Conservation (phyloP, 2,329 filamentous ascomycete species). For the Mollisia scopiformis region DNA sequence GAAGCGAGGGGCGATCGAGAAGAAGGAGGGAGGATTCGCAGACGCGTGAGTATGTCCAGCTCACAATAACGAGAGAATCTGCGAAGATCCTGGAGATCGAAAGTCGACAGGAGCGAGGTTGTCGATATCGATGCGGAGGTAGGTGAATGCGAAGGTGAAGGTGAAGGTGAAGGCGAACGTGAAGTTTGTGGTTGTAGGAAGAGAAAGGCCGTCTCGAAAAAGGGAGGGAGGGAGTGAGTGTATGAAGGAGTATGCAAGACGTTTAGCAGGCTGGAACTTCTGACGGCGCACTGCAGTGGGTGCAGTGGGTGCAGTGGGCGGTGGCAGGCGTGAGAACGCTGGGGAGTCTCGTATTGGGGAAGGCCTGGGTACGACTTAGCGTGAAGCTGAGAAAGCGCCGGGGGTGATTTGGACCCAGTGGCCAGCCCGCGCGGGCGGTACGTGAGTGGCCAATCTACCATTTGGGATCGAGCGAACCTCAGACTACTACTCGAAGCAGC, state of each 20-base stretch:
- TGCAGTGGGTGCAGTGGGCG: not conserved
- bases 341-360: not conserved
- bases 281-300: conserved; percentile 5
- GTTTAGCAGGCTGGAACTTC: conserved; percentile 2
- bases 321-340: not conserved
- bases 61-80: conserved; percentile 31
- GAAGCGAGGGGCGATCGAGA: conserved; percentile 18
- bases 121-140: conserved; percentile 6
- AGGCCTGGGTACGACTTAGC: not conserved
- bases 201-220: too few species aligned
- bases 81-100: conserved; percentile 15
- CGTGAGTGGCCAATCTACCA: not conserved
- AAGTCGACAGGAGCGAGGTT: conserved; percentile 19
- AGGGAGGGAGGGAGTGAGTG: not conserved
- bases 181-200: too few species aligned
- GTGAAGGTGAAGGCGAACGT: not conserved
- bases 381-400: not conserved
- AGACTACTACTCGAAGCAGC: not conserved
- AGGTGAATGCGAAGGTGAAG: conserved; percentile 5
- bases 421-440: not conserved
- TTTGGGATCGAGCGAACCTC: not conserved
- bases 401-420: not conserved
- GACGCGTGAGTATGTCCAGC: conserved; percentile 31
- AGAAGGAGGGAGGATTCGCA: conserved; percentile 14
- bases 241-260: not conserved